Percentiles rank a stretch among this genome's conserved stretches.
These are phyloP conservation scores for Coniochaeta hoffmannii DNA, from an alignment of 2,329 filamentous ascomycete species.

Conservation along the genomic window DNA sequence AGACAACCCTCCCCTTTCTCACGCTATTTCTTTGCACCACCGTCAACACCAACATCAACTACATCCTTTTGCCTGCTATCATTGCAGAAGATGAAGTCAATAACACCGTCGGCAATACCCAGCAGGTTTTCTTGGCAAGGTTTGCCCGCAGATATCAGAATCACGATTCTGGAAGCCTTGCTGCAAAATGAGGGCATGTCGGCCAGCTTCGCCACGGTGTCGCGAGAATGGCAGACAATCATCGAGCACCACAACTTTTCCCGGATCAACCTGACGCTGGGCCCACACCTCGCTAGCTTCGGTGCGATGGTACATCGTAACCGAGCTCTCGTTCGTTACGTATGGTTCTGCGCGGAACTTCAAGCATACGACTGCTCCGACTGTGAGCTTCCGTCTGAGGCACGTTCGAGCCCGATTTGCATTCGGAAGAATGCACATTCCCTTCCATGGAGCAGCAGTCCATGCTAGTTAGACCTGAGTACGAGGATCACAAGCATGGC, in stretches of 20 bases:
- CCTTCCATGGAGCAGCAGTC: not conserved
- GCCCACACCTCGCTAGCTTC: slow-evolving; percentile 18
- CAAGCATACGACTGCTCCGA: slow-evolving; percentile 19
- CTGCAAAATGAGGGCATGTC: slow-evolving; percentile 14
- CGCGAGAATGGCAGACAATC: slow-evolving; percentile 21
- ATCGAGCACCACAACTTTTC: slow-evolving; percentile 22
- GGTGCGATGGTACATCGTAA: slow-evolving; percentile 20
- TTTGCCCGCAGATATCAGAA: slow-evolving; percentile 17
- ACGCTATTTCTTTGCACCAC: no score
- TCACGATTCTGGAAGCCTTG: slow-evolving; percentile 15
- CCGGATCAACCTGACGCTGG: slow-evolving; percentile 20
- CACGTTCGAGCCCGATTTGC: slow-evolving; percentile 18
- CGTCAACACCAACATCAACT: no score
- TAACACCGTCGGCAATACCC: no score
- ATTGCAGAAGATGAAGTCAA: no score
- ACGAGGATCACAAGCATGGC: slow-evolving; percentile 9
- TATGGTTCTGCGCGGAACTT: slow-evolving; percentile 23
- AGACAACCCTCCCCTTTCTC: no score
- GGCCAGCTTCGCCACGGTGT: slow-evolving; percentile 19
- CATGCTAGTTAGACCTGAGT: not conserved
- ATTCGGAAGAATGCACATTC: slow-evolving; percentile 3
- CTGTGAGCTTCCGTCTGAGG: slow-evolving; percentile 8
- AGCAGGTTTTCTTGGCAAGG: slow-evolving; percentile 6
- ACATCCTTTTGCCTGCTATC: no score
- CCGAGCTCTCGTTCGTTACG: slow-evolving; percentile 18